phyloP scores from a whole-genome alignment of 2,329 filamentous ascomycete species.

The Calonectria henricotiae region DNA sequence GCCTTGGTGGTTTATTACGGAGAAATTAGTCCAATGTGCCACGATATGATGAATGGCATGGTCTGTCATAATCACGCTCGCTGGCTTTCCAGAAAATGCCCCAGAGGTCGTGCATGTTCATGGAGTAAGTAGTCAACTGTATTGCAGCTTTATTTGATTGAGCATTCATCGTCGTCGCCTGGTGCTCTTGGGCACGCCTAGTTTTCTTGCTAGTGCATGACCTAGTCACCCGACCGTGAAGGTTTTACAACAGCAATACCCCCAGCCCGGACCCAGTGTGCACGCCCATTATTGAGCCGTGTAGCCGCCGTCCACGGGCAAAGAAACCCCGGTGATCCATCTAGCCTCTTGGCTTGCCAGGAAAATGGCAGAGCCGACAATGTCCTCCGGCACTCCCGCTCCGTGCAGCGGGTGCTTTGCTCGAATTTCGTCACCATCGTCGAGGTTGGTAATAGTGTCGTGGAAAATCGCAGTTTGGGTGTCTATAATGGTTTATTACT shows the following conservation, averaged over 20 bases:
- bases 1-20: too few relatives aligned
- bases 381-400: slow-evolving; percentile 50
- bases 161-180: background rate
- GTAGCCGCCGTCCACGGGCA: slow-evolving; percentile 62
- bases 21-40: too few relatives aligned
- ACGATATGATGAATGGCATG: too few relatives aligned
- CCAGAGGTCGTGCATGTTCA: background rate
- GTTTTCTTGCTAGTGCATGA: background rate
- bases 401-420: slow-evolving; percentile 52
- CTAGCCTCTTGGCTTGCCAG: slow-evolving; percentile 59
- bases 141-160: background rate
- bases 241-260: background rate
- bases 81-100: background rate
- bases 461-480: slow-evolving; percentile 52
- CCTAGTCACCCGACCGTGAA: slow-evolving; percentile 5
- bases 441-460: slow-evolving; percentile 43
- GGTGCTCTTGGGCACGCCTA: background rate
- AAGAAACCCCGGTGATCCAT: slow-evolving; percentile 61
- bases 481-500: slow-evolving; percentile 34
- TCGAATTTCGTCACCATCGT: slow-evolving; percentile 40
- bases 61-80: background rate
- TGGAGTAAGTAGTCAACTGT: background rate
- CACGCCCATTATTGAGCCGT: slow-evolving; percentile 52
- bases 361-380: slow-evolving; percentile 58
- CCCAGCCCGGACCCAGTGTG: background rate